phyloP scores from a whole-genome alignment of 108 stramenopile species.

The Skeletonema marinoi region DNA sequence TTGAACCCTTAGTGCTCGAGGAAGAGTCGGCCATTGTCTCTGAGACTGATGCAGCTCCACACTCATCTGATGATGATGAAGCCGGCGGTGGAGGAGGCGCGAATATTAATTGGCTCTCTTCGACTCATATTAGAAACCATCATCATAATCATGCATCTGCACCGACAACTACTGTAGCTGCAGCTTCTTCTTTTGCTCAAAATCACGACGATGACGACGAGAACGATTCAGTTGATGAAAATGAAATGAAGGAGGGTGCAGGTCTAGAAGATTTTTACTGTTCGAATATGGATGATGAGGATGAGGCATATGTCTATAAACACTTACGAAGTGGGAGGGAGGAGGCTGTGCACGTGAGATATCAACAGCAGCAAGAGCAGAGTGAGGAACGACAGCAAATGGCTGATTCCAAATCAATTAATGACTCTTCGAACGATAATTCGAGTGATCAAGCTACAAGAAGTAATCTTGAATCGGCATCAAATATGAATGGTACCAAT shows the following conservation, averaged over 20 bases:
- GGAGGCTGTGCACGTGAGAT: constrained; percentile 41
- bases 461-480: not conserved
- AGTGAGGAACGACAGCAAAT: not conserved
- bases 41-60: constrained; percentile 35
- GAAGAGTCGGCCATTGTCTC: constrained; percentile 29
- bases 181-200: not conserved
- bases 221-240: constrained; percentile 10
- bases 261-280: constrained; percentile 34
- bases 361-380: not conserved
- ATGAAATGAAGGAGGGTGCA: constrained; percentile 11
- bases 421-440: not conserved
- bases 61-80: constrained; percentile 4
- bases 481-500: not conserved
- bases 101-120: constrained; percentile 14
- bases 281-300: constrained; percentile 70
- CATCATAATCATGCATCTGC: not conserved
- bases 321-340: constrained; percentile 68
- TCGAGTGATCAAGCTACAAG: no score
- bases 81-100: constrained; percentile 17
- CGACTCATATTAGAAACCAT: not conserved
- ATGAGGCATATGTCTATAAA: constrained; percentile 85
- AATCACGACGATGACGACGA: constrained; percentile 18
- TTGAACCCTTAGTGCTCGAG: not conserved
- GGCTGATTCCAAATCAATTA: not conserved
- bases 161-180: not conserved